Conservation (phyloP, 257 asterid species). For the Solanum paucissectum region DNA sequence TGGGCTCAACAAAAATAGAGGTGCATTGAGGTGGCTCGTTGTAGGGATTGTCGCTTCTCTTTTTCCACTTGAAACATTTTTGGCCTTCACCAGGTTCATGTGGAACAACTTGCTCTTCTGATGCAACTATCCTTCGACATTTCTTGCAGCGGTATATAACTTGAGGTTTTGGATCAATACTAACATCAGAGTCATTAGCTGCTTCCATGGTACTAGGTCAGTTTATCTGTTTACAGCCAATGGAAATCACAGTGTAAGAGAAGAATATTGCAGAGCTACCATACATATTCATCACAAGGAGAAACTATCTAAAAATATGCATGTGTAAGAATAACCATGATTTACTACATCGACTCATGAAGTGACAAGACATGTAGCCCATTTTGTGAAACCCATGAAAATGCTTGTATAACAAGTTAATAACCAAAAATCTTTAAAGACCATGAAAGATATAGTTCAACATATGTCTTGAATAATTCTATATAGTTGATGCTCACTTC, state of each 20-base stretch:
- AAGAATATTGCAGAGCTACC: not conserved
- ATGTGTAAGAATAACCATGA: not conserved
- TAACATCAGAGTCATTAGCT: not conserved
- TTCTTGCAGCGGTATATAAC: conserved; percentile 83
- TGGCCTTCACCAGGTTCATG: conserved; percentile 75
- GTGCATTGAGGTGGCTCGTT: conserved; percentile 50
- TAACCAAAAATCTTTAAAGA: not conserved
- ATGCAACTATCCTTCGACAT: conserved; percentile 85
- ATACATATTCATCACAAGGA: not conserved
- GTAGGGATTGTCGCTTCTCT: conserved; percentile 20
- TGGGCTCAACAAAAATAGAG: conserved; percentile 85
- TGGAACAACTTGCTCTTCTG: conserved; percentile 49
- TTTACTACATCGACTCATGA: not conserved
- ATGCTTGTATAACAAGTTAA: not conserved
- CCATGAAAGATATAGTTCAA: not conserved
- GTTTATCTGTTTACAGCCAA: not conserved
- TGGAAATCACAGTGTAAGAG: not conserved
- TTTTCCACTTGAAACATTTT: conserved; percentile 62
- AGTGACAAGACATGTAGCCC: not conserved
- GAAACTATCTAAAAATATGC: not conserved
- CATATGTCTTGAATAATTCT: not conserved
- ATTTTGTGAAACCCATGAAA: not conserved
- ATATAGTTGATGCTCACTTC: not conserved
- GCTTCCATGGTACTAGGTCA: conserved; percentile 10
- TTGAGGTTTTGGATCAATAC: conserved; percentile 26